Evolutionary conservation across 345 rosid species (phyloP), one percentile per base, ranked within the genome.

Genomic region (Cardamine resedifolia): DNA sequence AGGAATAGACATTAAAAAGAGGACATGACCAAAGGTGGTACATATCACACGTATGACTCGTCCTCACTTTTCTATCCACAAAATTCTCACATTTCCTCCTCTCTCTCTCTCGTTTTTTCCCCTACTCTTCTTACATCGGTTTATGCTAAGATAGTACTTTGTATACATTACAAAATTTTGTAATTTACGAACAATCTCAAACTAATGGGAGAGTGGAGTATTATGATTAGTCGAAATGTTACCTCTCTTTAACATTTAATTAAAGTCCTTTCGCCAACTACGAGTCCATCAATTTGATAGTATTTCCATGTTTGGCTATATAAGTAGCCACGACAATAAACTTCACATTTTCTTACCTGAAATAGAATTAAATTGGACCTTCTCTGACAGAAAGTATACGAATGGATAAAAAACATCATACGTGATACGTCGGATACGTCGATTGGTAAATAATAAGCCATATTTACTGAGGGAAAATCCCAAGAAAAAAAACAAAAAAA

Each of bases 11-110:
- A 74, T 36, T 15, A 47, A 36, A 73, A 20, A 15, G n/a, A 50
- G 56, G 78, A 74, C 68, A 51, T 43, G 57, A 52, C 78, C 64
- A 75, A 67, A 75, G 78, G 78, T 68, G 68, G 68, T 20, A 67
- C 78, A 16, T 31, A 5, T 7, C 78, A 68, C 78, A 68, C 78
- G 78, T 75, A 61, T 60, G 69, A 68, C 31, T 44, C 53, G 0
- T 38, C 56, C 73, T 75, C 64, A 31, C 73, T 60, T 68, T 68
- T 55, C 20, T 75, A 18, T 68, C 78, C 78, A 75, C 74, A 68
- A 65, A 39, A 6, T 58, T 44, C 20, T 52, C 4, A n/a, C 11
- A 20, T 31, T 30, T 27, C 5, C 58, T 30, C 61, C 61, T 30
- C 34, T 48, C 6, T 27, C 21, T 65, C 15, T 27, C 21, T 65